A percentile compares a stretch with the other conserved stretches of the same genome.
These are phyloP conservation scores for Ascochyta pisi DNA, from an alignment of 2,329 filamentous ascomycete genomes.

Conservation along the genomic window DNA sequence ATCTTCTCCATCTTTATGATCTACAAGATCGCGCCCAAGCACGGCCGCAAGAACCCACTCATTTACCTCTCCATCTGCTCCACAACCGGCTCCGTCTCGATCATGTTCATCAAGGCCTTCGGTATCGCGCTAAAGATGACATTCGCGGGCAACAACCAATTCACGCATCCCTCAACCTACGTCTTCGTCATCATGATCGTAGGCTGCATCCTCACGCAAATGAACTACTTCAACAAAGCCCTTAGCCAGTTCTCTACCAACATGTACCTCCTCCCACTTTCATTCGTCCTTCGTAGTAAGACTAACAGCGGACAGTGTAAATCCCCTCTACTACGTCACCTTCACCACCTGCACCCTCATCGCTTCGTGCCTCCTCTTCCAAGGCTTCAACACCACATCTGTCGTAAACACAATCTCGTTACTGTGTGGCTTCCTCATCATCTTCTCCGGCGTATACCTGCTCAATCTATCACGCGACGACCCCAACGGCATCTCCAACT, in stretches of 20 bases:
- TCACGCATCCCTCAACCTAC: conserved; percentile 92
- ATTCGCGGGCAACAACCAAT: conserved; percentile 91
- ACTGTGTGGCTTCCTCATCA: conserved; percentile 90
- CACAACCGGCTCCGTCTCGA: conserved; percentile 93
- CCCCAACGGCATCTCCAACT: conserved; percentile 75
- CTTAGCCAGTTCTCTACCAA: conserved; percentile 96
- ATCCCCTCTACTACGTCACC: conserved; percentile 95
- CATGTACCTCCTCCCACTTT: conserved; percentile 69
- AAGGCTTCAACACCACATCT: conserved; percentile 94
- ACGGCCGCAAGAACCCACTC: conserved; percentile 94
- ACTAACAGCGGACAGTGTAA: conserved; percentile 68
- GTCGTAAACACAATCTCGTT: conserved; percentile 91
- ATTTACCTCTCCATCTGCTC: conserved; percentile 98
- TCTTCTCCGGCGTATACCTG: conserved; percentile 94
- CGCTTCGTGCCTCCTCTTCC: conserved; percentile 95
- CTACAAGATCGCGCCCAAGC: conserved; percentile 85
- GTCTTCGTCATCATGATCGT: conserved; percentile 93
- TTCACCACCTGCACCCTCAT: conserved; percentile 94
- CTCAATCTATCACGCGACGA: conserved; percentile 94
- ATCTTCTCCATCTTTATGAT: conserved; percentile 94
- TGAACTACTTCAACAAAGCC: conserved; percentile 99
- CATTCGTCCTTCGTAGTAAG: background rate
- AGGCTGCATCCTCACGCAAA: conserved; percentile 96
- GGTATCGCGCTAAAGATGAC: conserved; percentile 97
- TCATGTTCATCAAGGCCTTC: conserved; percentile 99